These are phyloP conservation scores for Detonula confervacea DNA, from an alignment of 352 stramenopile genomes.

Conservation along the genomic window DNA sequence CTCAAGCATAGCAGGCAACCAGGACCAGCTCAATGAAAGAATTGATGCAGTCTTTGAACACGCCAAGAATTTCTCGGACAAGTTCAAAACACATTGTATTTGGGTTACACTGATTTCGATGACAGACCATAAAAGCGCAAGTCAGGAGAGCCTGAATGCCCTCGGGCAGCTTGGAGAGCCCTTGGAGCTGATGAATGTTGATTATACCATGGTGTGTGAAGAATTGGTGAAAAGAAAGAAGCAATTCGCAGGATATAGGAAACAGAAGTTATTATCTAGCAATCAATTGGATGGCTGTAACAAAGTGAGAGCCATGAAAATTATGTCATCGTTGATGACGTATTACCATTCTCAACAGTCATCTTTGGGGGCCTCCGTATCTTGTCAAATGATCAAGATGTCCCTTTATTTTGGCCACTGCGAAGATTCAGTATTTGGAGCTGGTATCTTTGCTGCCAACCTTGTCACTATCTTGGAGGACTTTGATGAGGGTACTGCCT, in stretches of 20 bases:
- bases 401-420: constrained; percentile 30
- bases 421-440: constrained; percentile 23
- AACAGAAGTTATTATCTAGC: constrained; percentile 4
- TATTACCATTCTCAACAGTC: constrained; percentile 22
- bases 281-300: constrained; percentile 22
- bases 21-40: constrained; percentile 10
- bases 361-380: neutral
- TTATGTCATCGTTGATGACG: constrained; percentile 18
- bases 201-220: constrained; percentile 3
- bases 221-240: constrained; percentile 19
- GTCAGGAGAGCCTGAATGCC: constrained; percentile 16
- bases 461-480: constrained; percentile 12
- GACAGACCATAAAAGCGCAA: constrained; percentile 17
- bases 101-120: constrained; percentile 19
- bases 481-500: constrained; percentile 23
- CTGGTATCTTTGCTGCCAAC: constrained; percentile 8
- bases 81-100: constrained; percentile 30
- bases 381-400: constrained; percentile 30
- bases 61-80: constrained; percentile 24
- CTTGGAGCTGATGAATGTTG: constrained; percentile 12
- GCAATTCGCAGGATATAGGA: constrained; percentile 7
- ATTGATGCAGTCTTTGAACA: constrained; percentile 27
- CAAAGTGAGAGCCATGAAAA: constrained; percentile 41
- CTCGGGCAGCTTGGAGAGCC: constrained; percentile 26
- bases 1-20: constrained; percentile 7